A percentile compares a stretch with the other conserved stretches of the same genome.
Evolutionary conservation across 2,329 filamentous ascomycete species (phyloP).

Genomic region (Colletotrichum trifolii): DNA sequence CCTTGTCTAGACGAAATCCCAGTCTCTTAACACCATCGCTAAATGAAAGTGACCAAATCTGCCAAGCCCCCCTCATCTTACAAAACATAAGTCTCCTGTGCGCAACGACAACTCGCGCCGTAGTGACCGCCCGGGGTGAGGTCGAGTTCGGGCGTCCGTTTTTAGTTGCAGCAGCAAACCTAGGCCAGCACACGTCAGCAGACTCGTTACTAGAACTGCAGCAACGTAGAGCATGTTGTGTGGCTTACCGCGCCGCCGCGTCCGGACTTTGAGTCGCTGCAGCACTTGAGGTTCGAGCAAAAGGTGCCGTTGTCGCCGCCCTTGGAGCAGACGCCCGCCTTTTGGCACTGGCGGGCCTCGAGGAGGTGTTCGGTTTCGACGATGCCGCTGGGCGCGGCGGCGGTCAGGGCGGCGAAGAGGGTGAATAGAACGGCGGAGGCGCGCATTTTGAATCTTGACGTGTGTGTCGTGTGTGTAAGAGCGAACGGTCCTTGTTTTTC

Average conservation of each 20-base stretch:
- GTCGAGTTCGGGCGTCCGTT: background rate
- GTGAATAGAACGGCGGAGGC: conserved; percentile 19
- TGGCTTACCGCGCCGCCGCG: background rate
- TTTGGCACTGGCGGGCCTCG: background rate
- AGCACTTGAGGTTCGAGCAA: conserved; percentile 15
- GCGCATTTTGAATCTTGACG: conserved; percentile 12
- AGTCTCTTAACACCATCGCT: background rate
- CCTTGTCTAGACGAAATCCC: background rate
- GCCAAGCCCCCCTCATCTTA: background rate
- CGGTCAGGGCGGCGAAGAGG: conserved; percentile 25
- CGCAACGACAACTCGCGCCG: too few relatives aligned
- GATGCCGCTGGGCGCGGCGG: conserved; percentile 6
- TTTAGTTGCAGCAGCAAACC: conserved; percentile 30
- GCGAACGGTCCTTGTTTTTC: too few relatives aligned
- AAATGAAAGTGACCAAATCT: too few relatives aligned
- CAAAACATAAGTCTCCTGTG: too few relatives aligned
- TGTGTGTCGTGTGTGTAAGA: too few relatives aligned
- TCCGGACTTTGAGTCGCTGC: conserved; percentile 18
- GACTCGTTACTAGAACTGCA: fast-evolving
- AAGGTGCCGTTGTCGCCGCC: conserved; percentile 9
- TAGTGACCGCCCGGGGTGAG: too few relatives aligned
- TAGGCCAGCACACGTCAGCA: background rate
- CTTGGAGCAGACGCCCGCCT: conserved; percentile 8
- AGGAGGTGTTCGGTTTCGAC: background rate
- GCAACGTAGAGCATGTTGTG: too few relatives aligned